Base-by-base conservation (phyloP, 2,329 filamentous ascomycete genomes). In the Hypoxylon sp. region DNA sequence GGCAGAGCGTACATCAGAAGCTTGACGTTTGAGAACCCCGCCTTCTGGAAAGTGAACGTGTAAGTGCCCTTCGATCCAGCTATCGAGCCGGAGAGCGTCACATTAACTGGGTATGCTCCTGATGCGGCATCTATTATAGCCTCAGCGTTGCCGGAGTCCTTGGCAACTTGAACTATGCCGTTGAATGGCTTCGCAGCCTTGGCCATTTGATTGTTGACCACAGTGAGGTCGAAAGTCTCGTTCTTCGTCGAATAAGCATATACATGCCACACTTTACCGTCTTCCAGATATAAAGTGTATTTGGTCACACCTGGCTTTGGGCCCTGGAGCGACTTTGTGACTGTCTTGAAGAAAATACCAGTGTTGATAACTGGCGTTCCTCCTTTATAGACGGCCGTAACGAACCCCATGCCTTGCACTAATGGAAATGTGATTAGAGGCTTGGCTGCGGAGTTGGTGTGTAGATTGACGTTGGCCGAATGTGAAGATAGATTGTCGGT, bases 1-100 rank as follows among this genome's bases (percentile, higher is more conserved):
- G 94, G 93, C 52, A 99, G 82, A 15, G 92, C 93, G 78, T 92
- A 98, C 90, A 97, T 96, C 70, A 96, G 84, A 21, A 97, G 83
- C 66, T 83, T 86, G 15, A 87, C 82, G 6, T 81, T 79, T 15
- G 84, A 77, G 37, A 89, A 83, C 5, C 94, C 95, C 0, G 83
- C 86, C 75, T 93, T 95, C n/a, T 83, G 80, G 82, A 92, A 98
- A 0, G 82, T 81, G 63, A 98, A 87, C 0, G 82, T 88, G 78
- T 98, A 99, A 1, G 84, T 88, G 10, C 93, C 95, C 10, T 81
- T 82, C 0, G 82, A 81, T 1, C 87, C 89, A 47, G 81, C 80
- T 0, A 86, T 86, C 3, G 85, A 85, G 0, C 92, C 95, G 3
- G 87, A 86, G 24, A 98, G 80, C 1, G 80, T 84, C 8, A 90